Conservation (phyloP, 1,284 basidiomycete species). For the Ganoderma sp. region DNA sequence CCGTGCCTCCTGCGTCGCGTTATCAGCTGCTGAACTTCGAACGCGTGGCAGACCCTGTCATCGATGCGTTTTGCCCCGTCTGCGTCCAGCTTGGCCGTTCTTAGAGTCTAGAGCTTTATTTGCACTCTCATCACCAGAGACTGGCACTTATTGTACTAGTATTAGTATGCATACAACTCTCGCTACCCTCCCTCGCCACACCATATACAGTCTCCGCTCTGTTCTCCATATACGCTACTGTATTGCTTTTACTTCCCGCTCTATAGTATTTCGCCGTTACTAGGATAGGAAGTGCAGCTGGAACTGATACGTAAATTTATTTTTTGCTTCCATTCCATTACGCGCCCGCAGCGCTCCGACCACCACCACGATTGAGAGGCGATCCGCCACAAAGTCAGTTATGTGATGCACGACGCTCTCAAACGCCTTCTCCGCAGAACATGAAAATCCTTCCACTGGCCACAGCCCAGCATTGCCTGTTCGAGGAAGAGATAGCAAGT, state of each 20-base stretch:
- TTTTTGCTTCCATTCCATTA: constrained; percentile 29
- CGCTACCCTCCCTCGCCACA: constrained; percentile 14
- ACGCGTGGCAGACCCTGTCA: constrained; percentile 47
- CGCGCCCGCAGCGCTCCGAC: constrained; percentile 14
- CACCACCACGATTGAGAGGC: constrained; percentile 12
- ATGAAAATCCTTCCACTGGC: constrained; percentile 22
- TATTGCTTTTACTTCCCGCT: constrained; percentile 26
- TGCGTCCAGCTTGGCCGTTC: constrained; percentile 42
- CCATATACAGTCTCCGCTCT: constrained; percentile 2
- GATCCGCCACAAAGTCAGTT: constrained; percentile 30
- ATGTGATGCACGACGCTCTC: constrained; percentile 28
- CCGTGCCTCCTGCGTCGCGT: constrained; percentile 13
- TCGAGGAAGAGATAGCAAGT: constrained; percentile 24
- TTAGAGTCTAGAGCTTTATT: constrained; percentile 26
- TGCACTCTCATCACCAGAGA: constrained; percentile 7
- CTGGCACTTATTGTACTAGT: constrained; percentile 16
- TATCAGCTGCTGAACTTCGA: constrained; percentile 24
- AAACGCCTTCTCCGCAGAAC: constrained; percentile 24
- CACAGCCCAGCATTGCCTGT: constrained; percentile 22
- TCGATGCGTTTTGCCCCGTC: constrained; percentile 49
- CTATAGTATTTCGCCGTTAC: constrained; percentile 25
- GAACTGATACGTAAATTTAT: constrained; percentile 21
- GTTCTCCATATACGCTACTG: constrained; percentile 25
- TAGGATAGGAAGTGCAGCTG: constrained; percentile 27
- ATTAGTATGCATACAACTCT: constrained; percentile 15